Percentiles rank a stretch among this genome's conserved stretches.
These are phyloP conservation scores for Fusarium tjaetaba DNA, from an alignment of 2,329 filamentous ascomycete species.

Conservation along the genomic window DNA sequence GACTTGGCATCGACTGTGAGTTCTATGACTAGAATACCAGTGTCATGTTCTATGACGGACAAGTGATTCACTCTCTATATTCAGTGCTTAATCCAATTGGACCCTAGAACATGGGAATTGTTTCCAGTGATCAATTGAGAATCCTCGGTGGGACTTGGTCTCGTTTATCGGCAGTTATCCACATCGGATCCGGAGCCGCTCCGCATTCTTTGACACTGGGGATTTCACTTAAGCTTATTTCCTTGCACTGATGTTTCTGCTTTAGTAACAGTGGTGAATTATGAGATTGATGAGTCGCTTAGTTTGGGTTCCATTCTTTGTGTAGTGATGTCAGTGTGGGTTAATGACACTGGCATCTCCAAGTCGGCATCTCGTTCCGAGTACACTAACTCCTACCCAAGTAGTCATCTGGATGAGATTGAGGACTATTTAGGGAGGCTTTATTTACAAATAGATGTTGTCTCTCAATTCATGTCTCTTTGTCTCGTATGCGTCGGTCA, in stretches of 20 bases:
- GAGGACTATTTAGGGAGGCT: not conserved
- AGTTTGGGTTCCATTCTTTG: not conserved
- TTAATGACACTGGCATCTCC: not conserved
- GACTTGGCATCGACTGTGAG: constrained; percentile 9
- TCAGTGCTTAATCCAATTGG: not conserved
- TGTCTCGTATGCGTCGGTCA: not conserved
- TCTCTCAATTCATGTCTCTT: too few species aligned
- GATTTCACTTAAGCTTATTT: not conserved
- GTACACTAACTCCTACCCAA: not conserved
- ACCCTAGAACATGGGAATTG: not conserved
- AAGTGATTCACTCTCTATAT: not conserved
- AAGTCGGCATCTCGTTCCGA: not conserved
- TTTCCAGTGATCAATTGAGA: constrained; percentile 18
- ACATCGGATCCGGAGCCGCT: not conserved
- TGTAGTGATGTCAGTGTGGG: not conserved
- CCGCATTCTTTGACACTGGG: not conserved
- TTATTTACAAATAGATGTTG: accelerated
- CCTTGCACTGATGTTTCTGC: not conserved
- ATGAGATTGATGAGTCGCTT: not conserved
- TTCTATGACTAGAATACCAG: constrained; percentile 2
- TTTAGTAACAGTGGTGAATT: not conserved
- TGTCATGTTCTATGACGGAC: not conserved
- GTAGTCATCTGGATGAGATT: accelerated
- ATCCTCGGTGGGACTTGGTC: not conserved
- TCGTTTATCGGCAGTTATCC: not conserved